Base-by-base conservation (phyloP, 106 monocot genomes). In the Dioscorea alata region DNA sequence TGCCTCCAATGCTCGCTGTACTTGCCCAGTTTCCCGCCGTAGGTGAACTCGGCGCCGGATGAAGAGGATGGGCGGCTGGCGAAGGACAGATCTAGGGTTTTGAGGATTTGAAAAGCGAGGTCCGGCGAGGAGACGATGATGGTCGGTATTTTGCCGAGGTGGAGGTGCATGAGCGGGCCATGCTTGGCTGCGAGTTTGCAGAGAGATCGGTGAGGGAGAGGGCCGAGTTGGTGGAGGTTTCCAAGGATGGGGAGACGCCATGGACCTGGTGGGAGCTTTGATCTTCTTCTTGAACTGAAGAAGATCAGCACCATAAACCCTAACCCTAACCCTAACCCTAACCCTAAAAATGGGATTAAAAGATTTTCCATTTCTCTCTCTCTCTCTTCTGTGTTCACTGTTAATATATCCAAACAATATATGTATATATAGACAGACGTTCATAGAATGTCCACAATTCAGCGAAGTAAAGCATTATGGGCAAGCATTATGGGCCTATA, bases 221-320 rank as follows among this genome's bases (percentile, higher is more conserved):
- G 51, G 57, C 64, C 69, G 51, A 77, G 49, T 22, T 80, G 58
- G 23, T 69, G 79, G 15, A 74, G 25, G 79, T 74, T 74, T 10
- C 79, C 79, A 60, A 80, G 50, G 69, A 80, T 33, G 17, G 79
- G 79, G 63, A 80, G 79, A 5, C 28, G 20, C n/a, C 10, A 24
- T 0, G 79, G 79, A 18, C 66, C 57, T 7, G 74, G 79, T 4
- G 79, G 79, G 15, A 69, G 67, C 32, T 33, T 42, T 42, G 9
- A 8, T 10, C 42, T 42, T 10, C 42, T 42, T 10, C 42, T 42
- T 8, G 42, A 42, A 10, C 42, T 42, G 9, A 42, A 42, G 42
- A 42, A 42, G 42, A 42, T 28, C 28, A 28, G 28, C 2, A 28
- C 2, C 28, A 3, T 28, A 28, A 28, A 28, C 28, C 28, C 28